Evolutionary conservation across 768 basidiomycete genomes (phyloP).

Genomic region (Serendipita vermifera): DNA sequence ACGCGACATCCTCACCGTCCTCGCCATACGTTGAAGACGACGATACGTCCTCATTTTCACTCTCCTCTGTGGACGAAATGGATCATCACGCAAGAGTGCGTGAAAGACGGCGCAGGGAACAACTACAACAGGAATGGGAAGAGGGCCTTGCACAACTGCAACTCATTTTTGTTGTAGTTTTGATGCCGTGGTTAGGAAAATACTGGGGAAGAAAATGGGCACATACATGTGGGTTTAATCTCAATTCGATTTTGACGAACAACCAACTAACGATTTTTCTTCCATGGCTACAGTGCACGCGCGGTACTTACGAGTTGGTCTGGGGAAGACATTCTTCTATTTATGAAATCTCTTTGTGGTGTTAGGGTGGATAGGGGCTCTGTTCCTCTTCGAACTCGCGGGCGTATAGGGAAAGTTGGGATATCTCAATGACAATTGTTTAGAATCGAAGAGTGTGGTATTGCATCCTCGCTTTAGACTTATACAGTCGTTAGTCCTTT

Average conservation of each 20-base stretch:
- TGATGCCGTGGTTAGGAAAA: constrained; percentile 9
- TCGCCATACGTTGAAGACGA: not conserved
- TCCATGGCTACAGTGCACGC: constrained; percentile 2
- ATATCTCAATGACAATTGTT: too few species aligned
- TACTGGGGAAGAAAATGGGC: constrained; percentile 8
- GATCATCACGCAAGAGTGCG: not conserved
- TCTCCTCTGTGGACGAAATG: not conserved
- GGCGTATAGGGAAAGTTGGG: too few species aligned
- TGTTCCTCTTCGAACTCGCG: too few species aligned
- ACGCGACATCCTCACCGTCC: not conserved
- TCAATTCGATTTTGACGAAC: not conserved
- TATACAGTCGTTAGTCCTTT: too few species aligned
- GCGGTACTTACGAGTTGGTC: not conserved
- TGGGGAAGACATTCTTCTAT: constrained; percentile 9
- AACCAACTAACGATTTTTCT: not conserved
- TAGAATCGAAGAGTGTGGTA: too few species aligned
- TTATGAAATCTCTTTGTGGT: not conserved
- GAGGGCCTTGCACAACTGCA: constrained; percentile 1
- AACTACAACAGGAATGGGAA: constrained; percentile 7
- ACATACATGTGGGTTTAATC: not conserved
- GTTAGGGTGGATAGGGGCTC: too few species aligned
- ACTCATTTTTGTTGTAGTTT: not conserved
- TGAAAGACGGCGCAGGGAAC: not conserved
- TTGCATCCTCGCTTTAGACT: too few species aligned
- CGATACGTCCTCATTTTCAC: not conserved